These are phyloP conservation scores for Podospora appendiculata DNA, from an alignment of 495 filamentous ascomycete genomes.

Conservation along the genomic window DNA sequence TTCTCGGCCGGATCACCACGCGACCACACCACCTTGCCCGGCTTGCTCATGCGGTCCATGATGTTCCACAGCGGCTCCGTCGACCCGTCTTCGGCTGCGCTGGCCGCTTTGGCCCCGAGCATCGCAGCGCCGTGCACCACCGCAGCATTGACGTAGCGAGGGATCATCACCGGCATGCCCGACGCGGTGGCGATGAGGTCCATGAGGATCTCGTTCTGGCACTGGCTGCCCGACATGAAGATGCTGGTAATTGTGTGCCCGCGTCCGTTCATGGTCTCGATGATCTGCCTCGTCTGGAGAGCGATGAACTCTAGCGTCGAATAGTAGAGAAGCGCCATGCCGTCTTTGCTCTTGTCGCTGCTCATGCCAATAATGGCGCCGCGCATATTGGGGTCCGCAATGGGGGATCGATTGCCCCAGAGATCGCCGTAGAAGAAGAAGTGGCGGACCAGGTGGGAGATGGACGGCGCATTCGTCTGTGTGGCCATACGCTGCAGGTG, in stretches of 20 bases:
- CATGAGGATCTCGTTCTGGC: conserved; percentile 90
- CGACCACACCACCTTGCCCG: conserved; percentile 74
- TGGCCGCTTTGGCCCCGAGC: conserved; percentile 92
- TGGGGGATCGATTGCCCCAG: conserved; percentile 93
- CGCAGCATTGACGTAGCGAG: conserved; percentile 87
- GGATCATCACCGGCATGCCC: conserved; percentile 84
- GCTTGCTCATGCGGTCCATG: conserved; percentile 95
- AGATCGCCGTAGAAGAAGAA: conserved; percentile 98
- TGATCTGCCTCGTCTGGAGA: conserved; percentile 89
- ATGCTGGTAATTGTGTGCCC: conserved; percentile 84
- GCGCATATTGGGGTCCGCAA: conserved; percentile 86
- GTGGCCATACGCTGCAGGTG: conserved; percentile 71
- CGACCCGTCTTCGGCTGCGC: conserved; percentile 61
- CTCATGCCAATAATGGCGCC: conserved; percentile 80
- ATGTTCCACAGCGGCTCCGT: conserved; percentile 88
- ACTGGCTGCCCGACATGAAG: conserved; percentile 97
- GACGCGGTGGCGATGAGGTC: conserved; percentile 83
- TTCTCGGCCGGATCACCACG: conserved; percentile 61
- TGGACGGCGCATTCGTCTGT: conserved; percentile 57
- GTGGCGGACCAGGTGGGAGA: conserved; percentile 82
- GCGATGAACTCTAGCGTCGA: conserved; percentile 95
- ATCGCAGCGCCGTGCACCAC: conserved; percentile 95
- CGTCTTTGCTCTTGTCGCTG: conserved; percentile 75
- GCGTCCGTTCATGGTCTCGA: conserved; percentile 80
- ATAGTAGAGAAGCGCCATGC: conserved; percentile 86